Evolutionary conservation across 116 monocot genomes (phyloP), one percentile per base, ranked within the genome.

Genomic region (Posidonia oceanica): DNA sequence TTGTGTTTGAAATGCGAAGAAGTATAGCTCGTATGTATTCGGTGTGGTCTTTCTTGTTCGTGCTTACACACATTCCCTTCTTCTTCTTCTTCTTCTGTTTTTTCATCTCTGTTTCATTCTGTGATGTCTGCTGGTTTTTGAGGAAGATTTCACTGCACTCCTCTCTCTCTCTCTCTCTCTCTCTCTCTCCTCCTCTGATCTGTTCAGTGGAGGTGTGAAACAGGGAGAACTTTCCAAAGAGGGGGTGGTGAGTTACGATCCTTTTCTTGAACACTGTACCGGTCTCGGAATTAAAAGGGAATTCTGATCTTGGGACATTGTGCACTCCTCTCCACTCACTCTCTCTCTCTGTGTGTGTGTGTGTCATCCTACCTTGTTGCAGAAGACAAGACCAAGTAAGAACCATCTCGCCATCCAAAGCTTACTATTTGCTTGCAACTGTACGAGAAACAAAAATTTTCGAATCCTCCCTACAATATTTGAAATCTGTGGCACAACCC

Each of bases 331-430:
- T 10, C 64, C 6, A 17, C 39, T 48, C 18, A 6, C 66, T 66
- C 10, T 48, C 66, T 68, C 13, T 67, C 13, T 54, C 36, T 37
- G 14, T n/a, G 5, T 29, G 29, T 37, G 14, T n/a, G 5, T 29
- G 29, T 29, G 48, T 48, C 48, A 10, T 48, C 8, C 7, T 48
- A 1, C 48, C 7, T 48, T 48, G 8, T 13, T 18, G 39, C 1
- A 42, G 66, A 66, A 66, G 17, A 66, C 66, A 65, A 40, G 66
- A 66, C 66, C 39, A 66, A 66, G 44, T 66, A 39, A 66, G 66
- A 66, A 42, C 66, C 66, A 14, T 66, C 12, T 44, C 41, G 48
- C 66, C 20, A 13, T 66, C 17, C 42, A 16, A 16, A 42, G n/a
- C 39, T 42, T 42, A 39, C 18, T 7, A 66, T 40, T 39, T 42